Evolutionary conservation across 2,329 filamentous ascomycete genomes (phyloP), one percentile per base, ranked within the genome.

Genomic region (Hypoxylon sp.): DNA sequence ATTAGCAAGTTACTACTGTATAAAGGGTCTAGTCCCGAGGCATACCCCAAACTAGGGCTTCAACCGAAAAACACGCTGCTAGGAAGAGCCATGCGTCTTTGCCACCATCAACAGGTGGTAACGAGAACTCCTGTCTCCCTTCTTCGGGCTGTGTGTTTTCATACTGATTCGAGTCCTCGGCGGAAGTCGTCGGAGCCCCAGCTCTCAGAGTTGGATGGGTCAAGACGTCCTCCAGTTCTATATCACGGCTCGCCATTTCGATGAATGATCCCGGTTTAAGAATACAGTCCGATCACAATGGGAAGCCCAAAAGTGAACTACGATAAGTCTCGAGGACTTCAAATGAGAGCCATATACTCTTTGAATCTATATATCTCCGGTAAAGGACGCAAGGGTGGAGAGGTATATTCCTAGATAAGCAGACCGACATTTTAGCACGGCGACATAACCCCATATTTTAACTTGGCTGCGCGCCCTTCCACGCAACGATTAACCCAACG

Each of bases 1-100:
- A 62, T 68, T n/a, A 74, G 61, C 50, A 14, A 65, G 13, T 53
- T 55, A 31, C 26, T 56, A 42, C 13, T 11, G 26, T 44, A 46
- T 29, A 42, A 2, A 22, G 66, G 29, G 11, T 1, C 14, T 17
- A 14, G 13, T 46, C 33, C 37, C 22, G 19, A 31, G 47, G 70
- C 78, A 61, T 76, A 84, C 84, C 86, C 85, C 86, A 88, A 50
- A 88, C 81, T 2, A 87, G 77, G 26, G 82, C 83, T 74, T 88
- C 86, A 47, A 88, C 80, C 29, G 84, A 75, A 70, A 86, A 87
- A 42, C 83, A 84, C 0, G 82, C 85, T 5, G 80, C 78, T 2
- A 88, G 76, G 70, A 86, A 85, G 11, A 86, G 74, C 73, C 74
- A 77, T 8, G 76, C 76, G 35, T 77, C 75, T 63, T 77, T 78